phyloP scores from a whole-genome alignment of 805 yeast genomes.

The Metschnikowia santaceciliae region DNA sequence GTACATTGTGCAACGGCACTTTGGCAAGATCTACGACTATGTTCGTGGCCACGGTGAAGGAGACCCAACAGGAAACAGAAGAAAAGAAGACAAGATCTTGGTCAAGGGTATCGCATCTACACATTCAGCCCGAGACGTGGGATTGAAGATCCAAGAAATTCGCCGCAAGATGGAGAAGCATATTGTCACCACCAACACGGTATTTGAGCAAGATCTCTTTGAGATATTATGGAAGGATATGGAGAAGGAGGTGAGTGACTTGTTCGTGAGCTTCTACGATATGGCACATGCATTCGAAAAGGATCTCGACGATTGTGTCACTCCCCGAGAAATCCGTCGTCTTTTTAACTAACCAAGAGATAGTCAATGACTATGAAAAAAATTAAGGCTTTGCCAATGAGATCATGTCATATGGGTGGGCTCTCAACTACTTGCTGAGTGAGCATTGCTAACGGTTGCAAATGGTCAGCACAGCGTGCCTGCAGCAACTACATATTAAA shows the following conservation, averaged over 20 bases:
- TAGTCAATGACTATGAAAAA: too few species aligned
- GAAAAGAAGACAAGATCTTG: slow-evolving; percentile 58
- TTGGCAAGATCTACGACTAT: slow-evolving; percentile 67
- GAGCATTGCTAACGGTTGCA: background rate
- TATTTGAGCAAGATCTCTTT: slow-evolving; percentile 50
- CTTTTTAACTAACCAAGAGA: slow-evolving; percentile 31
- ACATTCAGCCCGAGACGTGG: slow-evolving; percentile 58
- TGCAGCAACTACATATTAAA: background rate
- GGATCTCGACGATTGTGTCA: slow-evolving; percentile 48
- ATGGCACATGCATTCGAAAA: slow-evolving; percentile 52
- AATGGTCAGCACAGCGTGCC: background rate
- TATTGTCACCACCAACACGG: slow-evolving; percentile 38
- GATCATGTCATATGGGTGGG: background rate
- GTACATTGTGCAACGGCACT: slow-evolving; percentile 38
- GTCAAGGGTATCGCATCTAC: slow-evolving; percentile 53
- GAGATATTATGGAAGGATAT: slow-evolving; percentile 67
- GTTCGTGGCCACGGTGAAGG: slow-evolving; percentile 58
- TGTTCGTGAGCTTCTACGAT: slow-evolving; percentile 51
- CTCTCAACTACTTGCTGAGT: too few species aligned
- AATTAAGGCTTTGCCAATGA: background rate
- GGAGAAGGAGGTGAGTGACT: slow-evolving; percentile 57
- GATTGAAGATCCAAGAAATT: slow-evolving; percentile 50
- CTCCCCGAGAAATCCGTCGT: slow-evolving; percentile 53
- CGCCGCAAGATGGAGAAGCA: slow-evolving; percentile 56
- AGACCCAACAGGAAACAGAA: slow-evolving; percentile 49